These are phyloP conservation scores for Aspergillus saccharolyticus DNA, from an alignment of 495 filamentous ascomycete species.

Conservation along the genomic window DNA sequence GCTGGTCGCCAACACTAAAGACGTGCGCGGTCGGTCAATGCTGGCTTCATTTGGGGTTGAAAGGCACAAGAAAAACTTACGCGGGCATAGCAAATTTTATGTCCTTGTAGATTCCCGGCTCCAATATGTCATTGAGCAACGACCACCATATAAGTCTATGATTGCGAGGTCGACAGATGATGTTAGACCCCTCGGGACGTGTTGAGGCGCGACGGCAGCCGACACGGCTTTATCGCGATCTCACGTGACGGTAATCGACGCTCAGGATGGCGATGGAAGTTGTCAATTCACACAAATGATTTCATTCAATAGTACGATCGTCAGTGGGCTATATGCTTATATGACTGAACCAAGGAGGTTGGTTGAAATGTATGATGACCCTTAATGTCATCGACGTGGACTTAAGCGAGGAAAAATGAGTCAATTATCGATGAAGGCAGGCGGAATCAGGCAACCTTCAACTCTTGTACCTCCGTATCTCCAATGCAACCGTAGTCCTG, in stretches of 20 bases:
- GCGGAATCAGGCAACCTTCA: not conserved
- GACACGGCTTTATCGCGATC: slow-evolving; percentile 30
- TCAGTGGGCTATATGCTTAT: not conserved
- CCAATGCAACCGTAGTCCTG: not conserved
- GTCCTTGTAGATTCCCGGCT: not conserved
- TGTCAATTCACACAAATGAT: not conserved
- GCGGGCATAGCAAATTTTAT: slow-evolving; percentile 34
- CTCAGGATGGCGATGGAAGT: not conserved
- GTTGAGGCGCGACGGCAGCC: slow-evolving; percentile 24
- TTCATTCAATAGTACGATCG: not conserved
- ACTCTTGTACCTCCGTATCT: not conserved
- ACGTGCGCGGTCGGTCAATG: slow-evolving; percentile 22
- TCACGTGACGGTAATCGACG: slow-evolving; percentile 34
- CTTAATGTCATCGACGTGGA: not conserved
- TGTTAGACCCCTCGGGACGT: slow-evolving; percentile 7
- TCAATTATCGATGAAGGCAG: not conserved
- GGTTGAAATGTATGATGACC: not conserved
- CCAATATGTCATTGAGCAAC: not conserved
- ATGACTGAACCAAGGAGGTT: not conserved
- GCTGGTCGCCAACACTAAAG: slow-evolving; percentile 74
- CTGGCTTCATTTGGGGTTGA: not conserved
- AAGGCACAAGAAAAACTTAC: slow-evolving; percentile 25
- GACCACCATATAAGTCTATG: not conserved
- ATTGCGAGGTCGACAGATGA: not conserved
- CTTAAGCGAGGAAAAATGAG: not conserved